Base-by-base conservation (phyloP, 306 rosid species). In the Vigna hirtella region DNA sequence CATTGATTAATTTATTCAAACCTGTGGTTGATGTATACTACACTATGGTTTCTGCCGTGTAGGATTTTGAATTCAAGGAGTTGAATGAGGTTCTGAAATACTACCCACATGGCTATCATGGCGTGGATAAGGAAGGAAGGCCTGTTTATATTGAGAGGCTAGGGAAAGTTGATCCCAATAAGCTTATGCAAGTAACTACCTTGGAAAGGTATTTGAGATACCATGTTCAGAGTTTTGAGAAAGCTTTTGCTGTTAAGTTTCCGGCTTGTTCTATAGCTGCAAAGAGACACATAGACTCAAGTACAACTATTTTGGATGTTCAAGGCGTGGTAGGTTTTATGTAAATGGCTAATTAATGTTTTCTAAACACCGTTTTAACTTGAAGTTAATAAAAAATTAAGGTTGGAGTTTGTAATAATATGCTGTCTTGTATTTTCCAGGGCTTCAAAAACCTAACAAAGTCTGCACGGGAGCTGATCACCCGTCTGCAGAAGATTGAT, bases 261-360 rank as follows among this genome's bases (percentile, higher is more conserved):
- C 98, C 97, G 15, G 96, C 94, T 38, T 94, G 98, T 82, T 86
- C 97, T 70, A 82, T 94, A 76, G 97, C 94, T 65, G 94, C 98
- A 53, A 91, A 91, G 89, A 85, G 92, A 72, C 92, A 89, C 79
- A 94, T 87, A 66, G 90, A 89, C 85, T 91, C 97, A 58, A 89
- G 93, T 57, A 91, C 93, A 56, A 90, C 97, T 73, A 84, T 94
- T 79, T 85, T 94, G 84, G 98, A 91, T 83, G 97, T 89, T 86
- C 93, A 91, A 64, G 96, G 97, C 77, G 87, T 93, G 92, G 98
- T 93, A 87, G 7, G 90, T 74, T 70, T 38, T 79, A 26, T 34
- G 1, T 42, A 58, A 57, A 26, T 52, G 69, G 32, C 66, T 53
- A 38, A 32, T 42, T 22, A 71, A 64, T 18, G 18, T 82, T 66